These are phyloP conservation scores for Pythium dissotocum DNA, from an alignment of 352 stramenopile species.

Conservation along the genomic window DNA sequence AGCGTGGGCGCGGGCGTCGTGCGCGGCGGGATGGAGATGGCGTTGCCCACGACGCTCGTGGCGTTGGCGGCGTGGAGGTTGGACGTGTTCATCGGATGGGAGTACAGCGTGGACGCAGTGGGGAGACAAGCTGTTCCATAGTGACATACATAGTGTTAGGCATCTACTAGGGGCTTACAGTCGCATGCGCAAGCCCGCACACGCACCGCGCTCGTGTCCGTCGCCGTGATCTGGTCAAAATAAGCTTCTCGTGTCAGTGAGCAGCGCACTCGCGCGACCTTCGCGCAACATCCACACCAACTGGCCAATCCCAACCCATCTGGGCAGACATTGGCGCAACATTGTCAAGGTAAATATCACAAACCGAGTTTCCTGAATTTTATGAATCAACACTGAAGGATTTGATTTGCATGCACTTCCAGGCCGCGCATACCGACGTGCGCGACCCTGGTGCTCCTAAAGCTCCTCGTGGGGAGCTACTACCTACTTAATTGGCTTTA, in stretches of 20 bases:
- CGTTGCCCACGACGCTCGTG: conserved; percentile 77
- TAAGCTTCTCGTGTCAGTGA: conserved; percentile 13
- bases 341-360: conserved; percentile 2
- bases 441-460: not conserved
- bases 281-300: conserved; percentile 19
- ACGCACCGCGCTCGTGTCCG: conserved; percentile 7
- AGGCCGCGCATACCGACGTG: conserved; percentile 19
- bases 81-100: conserved; percentile 37
- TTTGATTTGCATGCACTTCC: not conserved
- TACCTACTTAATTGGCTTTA: not conserved
- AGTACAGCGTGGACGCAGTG: conserved; percentile 4
- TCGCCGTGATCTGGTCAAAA: not conserved
- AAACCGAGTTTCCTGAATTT: conserved; percentile 10
- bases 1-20: conserved; percentile 24
- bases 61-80: conserved; percentile 84
- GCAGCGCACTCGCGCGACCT: conserved; percentile 18
- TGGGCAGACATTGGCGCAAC: conserved; percentile 1
- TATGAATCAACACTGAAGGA: conserved; percentile 2
- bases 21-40: conserved; percentile 69
- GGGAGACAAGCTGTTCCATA: not conserved
- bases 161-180: not conserved
- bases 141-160: not conserved
- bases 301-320: conserved; percentile 3
- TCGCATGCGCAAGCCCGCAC: not conserved
- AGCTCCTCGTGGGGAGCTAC: not conserved